Evolutionary conservation across 805 yeast species (phyloP), one percentile per base, ranked within the genome.

Genomic region (Blastobotrys mokoenaii): DNA sequence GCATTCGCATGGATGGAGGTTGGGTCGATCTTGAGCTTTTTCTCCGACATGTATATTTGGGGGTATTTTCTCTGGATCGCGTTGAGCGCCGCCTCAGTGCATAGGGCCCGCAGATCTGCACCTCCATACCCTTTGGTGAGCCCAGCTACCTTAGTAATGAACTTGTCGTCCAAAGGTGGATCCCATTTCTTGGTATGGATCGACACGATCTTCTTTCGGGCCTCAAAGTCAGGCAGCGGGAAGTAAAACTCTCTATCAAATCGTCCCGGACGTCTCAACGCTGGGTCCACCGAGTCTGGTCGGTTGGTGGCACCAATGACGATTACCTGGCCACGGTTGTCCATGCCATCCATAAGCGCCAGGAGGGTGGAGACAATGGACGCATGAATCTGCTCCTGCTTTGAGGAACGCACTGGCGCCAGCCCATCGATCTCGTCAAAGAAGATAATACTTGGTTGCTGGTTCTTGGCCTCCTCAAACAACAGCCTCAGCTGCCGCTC

Each of bases 271-370:
- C 98, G 76, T 59, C 98, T 76, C 47, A 93, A 71, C 0, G 98
- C 98, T 1, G 98, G 97, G 64, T 93, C 98, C n/a, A 93, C 85
- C 0, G 97, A 84, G 65, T 93, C 97, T 0, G 98, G 98, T 59
- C 98, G 72, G 65, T 93, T 93, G 0, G 98, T 93, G 1, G 98
- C 98, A 48, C 98, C 98, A 55, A 93, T 89, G 2, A 93, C 96
- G 52, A 93, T 90, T 15, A 93, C 97, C 61, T 93, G 97, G 6
- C 98, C 98, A 61, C 97, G 78, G 55, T 88, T 88, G 62, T 90
- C 97, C 97, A 93, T 93, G 56, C 98, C 98, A 64, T 93, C 98
- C 98, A 93, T 93, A 43, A 93, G 68, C 0, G 98, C 97, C 51
- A 93, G 74, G 57, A 93, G 68, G 0, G 98, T 93, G 3, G 97